These are phyloP conservation scores for Penicillium sp. DNA, from an alignment of 2,329 filamentous ascomycete species.

Conservation along the genomic window DNA sequence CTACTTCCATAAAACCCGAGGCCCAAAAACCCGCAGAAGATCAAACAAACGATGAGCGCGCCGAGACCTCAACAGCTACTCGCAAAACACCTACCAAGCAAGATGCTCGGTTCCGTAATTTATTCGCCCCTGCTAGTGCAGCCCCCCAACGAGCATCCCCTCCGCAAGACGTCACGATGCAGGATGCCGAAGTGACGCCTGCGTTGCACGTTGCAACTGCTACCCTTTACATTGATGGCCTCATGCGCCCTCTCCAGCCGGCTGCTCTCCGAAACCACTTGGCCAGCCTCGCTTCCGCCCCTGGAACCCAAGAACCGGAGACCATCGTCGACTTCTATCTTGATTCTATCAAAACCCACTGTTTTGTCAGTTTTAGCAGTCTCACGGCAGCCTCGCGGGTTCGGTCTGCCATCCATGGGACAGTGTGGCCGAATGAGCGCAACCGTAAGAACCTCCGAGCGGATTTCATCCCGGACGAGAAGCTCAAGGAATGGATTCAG, in stretches of 20 bases:
- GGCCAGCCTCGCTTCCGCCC: slow-evolving; percentile 61
- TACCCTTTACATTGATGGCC: slow-evolving; percentile 81
- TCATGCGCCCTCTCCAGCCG: slow-evolving; percentile 80
- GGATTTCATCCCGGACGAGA: slow-evolving; percentile 80
- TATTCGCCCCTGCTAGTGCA: slow-evolving; percentile 39
- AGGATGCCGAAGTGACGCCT: slow-evolving; percentile 48
- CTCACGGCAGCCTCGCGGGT: slow-evolving; percentile 70
- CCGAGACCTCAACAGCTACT: background rate
- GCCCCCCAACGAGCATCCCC: slow-evolving; percentile 27
- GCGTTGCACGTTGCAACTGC: slow-evolving; percentile 68
- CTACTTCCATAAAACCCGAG: slow-evolving; percentile 18
- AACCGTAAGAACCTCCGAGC: slow-evolving; percentile 80
- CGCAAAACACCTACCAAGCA: slow-evolving; percentile 23
- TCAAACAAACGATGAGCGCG: slow-evolving; percentile 12
- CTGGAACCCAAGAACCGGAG: slow-evolving; percentile 50
- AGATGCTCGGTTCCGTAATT: slow-evolving; percentile 49
- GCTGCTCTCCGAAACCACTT: slow-evolving; percentile 66
- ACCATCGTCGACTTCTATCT: slow-evolving; percentile 69
- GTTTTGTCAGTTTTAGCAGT: slow-evolving; percentile 69
- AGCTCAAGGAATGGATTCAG: slow-evolving; percentile 69
- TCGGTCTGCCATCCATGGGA: slow-evolving; percentile 69
- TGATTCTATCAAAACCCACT: slow-evolving; percentile 82
- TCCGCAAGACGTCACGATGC: slow-evolving; percentile 28
- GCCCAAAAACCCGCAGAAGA: slow-evolving; percentile 16
- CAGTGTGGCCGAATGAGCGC: slow-evolving; percentile 81